Percentiles rank a stretch among this genome's conserved stretches.
These are phyloP conservation scores for Talaromyces albobiverticillius DNA, from an alignment of 2,329 filamentous ascomycete genomes.

Conservation along the genomic window DNA sequence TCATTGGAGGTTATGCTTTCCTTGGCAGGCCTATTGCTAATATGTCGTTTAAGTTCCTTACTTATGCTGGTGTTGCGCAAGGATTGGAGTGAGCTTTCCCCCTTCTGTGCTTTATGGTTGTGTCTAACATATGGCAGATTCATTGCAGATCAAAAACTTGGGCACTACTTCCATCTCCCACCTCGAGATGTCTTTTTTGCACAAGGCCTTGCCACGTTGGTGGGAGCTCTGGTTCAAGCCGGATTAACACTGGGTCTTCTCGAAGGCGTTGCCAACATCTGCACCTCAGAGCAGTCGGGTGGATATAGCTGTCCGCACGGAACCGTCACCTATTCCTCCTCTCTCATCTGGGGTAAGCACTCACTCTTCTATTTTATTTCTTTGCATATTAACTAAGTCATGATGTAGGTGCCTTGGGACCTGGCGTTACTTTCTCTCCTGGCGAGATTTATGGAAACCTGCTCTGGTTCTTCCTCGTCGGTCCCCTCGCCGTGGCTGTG, in stretches of 20 bases:
- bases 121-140: constrained; percentile 49
- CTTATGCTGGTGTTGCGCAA: constrained; percentile 65
- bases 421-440: constrained; percentile 63
- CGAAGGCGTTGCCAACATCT: constrained; percentile 45
- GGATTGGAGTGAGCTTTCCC: constrained; percentile 46
- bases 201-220: constrained; percentile 50
- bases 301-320: constrained; percentile 60
- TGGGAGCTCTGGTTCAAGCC: constrained; percentile 49
- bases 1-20: constrained; percentile 50
- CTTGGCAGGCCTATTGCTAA: constrained; percentile 47
- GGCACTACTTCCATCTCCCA: constrained; percentile 49
- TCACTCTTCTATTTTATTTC: not conserved
- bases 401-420: constrained; percentile 57
- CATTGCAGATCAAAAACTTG: constrained; percentile 64
- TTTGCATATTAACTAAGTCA: constrained; percentile 9
- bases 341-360: constrained; percentile 62
- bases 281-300: constrained; percentile 55
- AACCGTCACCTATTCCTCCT: constrained; percentile 64
- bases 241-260: constrained; percentile 51
- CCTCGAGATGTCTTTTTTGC: constrained; percentile 51
- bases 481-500: constrained; percentile 59
- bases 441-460: constrained; percentile 62
- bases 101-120: not conserved
- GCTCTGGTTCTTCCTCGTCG: constrained; percentile 70
- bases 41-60: constrained; percentile 70